These are phyloP conservation scores for Eucalyptus curtisii DNA, from an alignment of 345 rosid genomes.

Conservation along the genomic window DNA sequence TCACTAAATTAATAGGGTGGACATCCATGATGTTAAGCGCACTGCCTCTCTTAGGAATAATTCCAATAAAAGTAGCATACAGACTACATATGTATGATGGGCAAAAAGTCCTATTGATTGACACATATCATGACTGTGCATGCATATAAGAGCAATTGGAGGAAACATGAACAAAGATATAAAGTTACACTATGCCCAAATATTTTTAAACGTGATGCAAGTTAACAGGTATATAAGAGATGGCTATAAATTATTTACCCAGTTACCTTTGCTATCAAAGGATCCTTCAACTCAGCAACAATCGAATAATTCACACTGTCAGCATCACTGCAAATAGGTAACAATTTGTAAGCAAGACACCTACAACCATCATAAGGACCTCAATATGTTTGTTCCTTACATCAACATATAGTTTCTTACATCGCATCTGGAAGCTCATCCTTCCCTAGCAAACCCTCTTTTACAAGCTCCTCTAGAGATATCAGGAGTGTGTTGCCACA, in stretches of 20 bases:
- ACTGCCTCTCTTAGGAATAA: not conserved
- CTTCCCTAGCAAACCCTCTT: constrained; percentile 55
- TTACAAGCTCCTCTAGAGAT: constrained; percentile 86
- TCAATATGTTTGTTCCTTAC: not conserved
- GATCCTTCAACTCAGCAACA: constrained; percentile 52
- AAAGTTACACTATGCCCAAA: not conserved
- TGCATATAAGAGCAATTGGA: not conserved
- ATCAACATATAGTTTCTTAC: constrained; percentile 14
- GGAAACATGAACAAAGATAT: not conserved
- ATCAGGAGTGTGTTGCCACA: constrained; percentile 88
- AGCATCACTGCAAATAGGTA: constrained; percentile 27
- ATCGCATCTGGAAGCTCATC: constrained; percentile 72
- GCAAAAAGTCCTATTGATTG: not conserved
- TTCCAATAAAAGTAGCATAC: not conserved
- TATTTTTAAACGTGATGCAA: not conserved
- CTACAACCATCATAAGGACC: not conserved
- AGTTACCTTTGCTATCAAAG: constrained; percentile 65
- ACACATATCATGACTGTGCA: not conserved
- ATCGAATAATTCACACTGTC: constrained; percentile 49
- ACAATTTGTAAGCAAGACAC: not conserved
- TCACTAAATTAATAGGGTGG: not conserved
- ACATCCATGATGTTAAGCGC: not conserved
- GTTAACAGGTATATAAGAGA: not conserved
- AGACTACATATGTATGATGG: not conserved
- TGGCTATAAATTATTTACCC: not conserved